These are phyloP conservation scores for Rutidosis leptorrhynchoides DNA, from an alignment of 129 eudicot species.

Conservation along the genomic window DNA sequence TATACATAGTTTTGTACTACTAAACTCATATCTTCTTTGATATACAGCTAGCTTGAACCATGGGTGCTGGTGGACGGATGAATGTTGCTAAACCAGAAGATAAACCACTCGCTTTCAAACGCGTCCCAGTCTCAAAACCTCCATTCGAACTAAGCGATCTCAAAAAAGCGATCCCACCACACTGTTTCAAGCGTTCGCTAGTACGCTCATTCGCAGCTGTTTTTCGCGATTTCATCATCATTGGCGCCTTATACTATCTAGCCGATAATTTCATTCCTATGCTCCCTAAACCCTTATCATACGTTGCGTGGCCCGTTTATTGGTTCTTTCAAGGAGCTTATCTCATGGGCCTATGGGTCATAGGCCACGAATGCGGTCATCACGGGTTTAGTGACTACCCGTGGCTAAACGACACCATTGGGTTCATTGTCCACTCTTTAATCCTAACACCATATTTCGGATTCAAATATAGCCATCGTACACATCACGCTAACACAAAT, in stretches of 20 bases:
- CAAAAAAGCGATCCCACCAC: constrained; percentile 40
- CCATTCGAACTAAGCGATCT: constrained; percentile 35
- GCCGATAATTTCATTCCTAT: constrained; percentile 27
- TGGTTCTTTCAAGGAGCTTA: constrained; percentile 36
- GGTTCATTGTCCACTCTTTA: constrained; percentile 28
- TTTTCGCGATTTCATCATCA: constrained; percentile 23
- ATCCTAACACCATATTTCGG: constrained; percentile 29
- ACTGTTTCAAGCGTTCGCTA: constrained; percentile 37
- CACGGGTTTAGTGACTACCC: constrained; percentile 35
- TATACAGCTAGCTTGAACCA: not conserved
- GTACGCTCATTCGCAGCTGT: constrained; percentile 22
- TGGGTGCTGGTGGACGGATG: constrained; percentile 25
- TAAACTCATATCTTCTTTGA: not conserved
- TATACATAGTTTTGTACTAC: too few relatives aligned
- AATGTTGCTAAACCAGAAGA: not conserved
- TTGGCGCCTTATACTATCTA: constrained; percentile 21
- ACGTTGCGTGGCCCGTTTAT: constrained; percentile 38
- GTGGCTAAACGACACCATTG: constrained; percentile 35
- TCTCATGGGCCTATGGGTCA: constrained; percentile 32
- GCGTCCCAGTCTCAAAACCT: constrained; percentile 30
- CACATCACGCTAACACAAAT: constrained; percentile 32
- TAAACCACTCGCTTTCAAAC: constrained; percentile 17
- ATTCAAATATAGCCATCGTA: constrained; percentile 35
- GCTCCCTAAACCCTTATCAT: constrained; percentile 26
- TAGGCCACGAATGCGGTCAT: constrained; percentile 43